Evolutionary conservation across 441 rosid genomes (phyloP), one percentile per base, ranked within the genome.

Genomic region (Capsella rubella): DNA sequence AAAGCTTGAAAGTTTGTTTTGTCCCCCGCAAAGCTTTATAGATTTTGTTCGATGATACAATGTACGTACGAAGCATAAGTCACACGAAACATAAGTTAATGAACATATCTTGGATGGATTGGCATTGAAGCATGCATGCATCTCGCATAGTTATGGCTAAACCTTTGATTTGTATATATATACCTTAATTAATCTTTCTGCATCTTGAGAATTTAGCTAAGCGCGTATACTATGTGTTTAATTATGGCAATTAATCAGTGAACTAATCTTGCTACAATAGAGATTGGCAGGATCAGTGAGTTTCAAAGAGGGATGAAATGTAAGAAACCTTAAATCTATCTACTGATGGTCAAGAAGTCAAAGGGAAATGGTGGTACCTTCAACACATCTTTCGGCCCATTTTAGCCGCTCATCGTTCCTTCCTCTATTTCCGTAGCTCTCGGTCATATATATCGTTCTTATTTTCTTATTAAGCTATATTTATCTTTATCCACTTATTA

Each of bases 311-410:
- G 47, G 13, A 69, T 64, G 71, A 76, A 64, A 39, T 39, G 59
- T 47, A 21, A 53, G 79, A 49, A 55, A 25, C 65, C 58, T 75
- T 74, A 69, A 55, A 69, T 53, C 74, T 68, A 67, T 70, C 69
- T 35, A 53, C 45, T 43, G 69, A 53, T 75, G 79, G 61, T 39
- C 69, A 75, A 69, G 54, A 76, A 62, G 29, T 62, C 58, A 62
- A 34, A 42, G 63, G 52, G 47, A 45, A 63, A 55, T 55, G 75
- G 31, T 55, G 75, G 31, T 50, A 69, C 34, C 69, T 53, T 62
- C 74, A 62, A 62, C 65, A 76, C 55, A 69, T 69, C 15, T 55
- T 46, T 45, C 69, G 79, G 69, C 74, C 63, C 63, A 75, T 61
- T 69, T 62, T 35, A 45, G 57, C 64, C 34, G 59, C 16, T 69